Conservation (phyloP, 2,329 filamentous ascomycete species). For the Diaporthe aspalathi region DNA sequence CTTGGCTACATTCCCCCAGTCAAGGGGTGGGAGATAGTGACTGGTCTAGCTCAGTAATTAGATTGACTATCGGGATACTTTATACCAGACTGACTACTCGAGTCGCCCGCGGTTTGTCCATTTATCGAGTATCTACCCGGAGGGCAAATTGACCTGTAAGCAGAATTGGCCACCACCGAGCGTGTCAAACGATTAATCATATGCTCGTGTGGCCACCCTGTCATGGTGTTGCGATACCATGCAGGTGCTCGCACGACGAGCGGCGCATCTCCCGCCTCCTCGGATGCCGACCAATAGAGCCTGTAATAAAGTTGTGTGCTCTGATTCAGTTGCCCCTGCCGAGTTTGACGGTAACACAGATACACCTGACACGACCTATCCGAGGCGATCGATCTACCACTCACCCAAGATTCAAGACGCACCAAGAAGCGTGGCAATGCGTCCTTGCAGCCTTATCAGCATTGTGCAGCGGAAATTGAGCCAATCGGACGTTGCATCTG, state of each 20-base stretch:
- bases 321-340: neutral
- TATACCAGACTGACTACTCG: conserved; percentile 18
- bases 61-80: conserved; percentile 6
- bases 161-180: conserved; percentile 19
- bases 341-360: neutral
- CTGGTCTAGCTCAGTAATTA: conserved; percentile 21
- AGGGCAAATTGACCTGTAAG: conserved; percentile 9
- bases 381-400: neutral
- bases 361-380: neutral
- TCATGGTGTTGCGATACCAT: neutral
- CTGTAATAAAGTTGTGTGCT: neutral
- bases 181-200: conserved; percentile 19
- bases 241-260: neutral
- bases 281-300: neutral
- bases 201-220: neutral
- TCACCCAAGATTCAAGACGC: neutral
- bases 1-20: conserved; percentile 16
- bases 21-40: conserved; percentile 26
- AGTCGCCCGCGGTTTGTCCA: neutral
- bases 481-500: neutral
- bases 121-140: neutral
- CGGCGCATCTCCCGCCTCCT: conserved; percentile 16
- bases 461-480: neutral
- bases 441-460: conserved; percentile 9
- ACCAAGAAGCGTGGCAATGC: neutral